Percentiles rank a stretch among this genome's conserved stretches.
These are phyloP conservation scores for Phyllosticta citrichinensis DNA, from an alignment of 2,329 filamentous ascomycete species.

Conservation along the genomic window DNA sequence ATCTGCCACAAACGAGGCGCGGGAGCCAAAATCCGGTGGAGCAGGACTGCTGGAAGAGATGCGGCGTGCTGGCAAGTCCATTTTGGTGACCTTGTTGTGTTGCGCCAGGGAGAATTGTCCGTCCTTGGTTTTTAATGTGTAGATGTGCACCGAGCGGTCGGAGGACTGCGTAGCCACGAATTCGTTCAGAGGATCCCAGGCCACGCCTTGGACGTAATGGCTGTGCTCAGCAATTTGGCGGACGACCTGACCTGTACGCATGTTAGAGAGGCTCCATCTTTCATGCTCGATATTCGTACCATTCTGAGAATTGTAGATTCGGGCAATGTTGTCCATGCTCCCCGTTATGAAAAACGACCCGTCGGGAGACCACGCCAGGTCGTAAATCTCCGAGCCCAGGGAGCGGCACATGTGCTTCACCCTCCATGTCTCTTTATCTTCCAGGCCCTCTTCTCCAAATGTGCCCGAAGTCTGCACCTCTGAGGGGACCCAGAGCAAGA, in stretches of 20 bases:
- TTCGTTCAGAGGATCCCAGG: slow-evolving; percentile 97
- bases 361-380: slow-evolving; percentile 98
- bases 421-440: slow-evolving; percentile 95
- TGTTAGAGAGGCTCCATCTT: slow-evolving; percentile 53
- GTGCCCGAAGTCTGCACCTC: slow-evolving; percentile 56
- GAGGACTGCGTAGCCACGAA: slow-evolving; percentile 98
- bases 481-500: slow-evolving; percentile 89
- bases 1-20: slow-evolving; percentile 53
- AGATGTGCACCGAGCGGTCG: slow-evolving; percentile 95
- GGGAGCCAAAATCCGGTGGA: slow-evolving; percentile 65
- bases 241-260: slow-evolving; percentile 56
- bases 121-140: slow-evolving; percentile 91
- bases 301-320: slow-evolving; percentile 90
- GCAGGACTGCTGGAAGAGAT: slow-evolving; percentile 90
- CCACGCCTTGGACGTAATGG: slow-evolving; percentile 95
- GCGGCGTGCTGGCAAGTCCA: slow-evolving; percentile 83
- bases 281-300: slow-evolving; percentile 80
- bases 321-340: slow-evolving; percentile 97
- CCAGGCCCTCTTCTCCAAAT: slow-evolving; percentile 74
- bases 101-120: slow-evolving; percentile 80
- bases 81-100: slow-evolving; percentile 73
- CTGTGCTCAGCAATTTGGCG: slow-evolving; percentile 95
- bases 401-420: slow-evolving; percentile 97
- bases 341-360: slow-evolving; percentile 93
- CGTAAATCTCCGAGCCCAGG: slow-evolving; percentile 92